Base-by-base conservation (phyloP, 2,329 filamentous ascomycete genomes). In the Neurospora sp. region DNA sequence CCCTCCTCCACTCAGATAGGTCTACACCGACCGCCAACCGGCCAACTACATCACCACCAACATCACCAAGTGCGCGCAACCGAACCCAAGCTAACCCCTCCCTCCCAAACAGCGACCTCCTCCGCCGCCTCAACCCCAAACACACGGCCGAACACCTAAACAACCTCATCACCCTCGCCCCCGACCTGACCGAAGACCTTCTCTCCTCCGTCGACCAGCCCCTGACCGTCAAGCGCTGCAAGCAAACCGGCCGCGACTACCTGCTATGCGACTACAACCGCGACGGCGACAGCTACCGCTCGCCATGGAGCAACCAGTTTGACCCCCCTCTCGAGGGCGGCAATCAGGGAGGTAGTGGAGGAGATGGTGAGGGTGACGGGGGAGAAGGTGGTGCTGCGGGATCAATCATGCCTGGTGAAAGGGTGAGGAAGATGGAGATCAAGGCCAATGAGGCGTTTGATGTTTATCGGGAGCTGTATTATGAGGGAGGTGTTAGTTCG, bases 241-340 rank as follows among this genome's bases (percentile, higher is more conserved):
- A 89, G 76, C 92, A 94, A 82, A 91, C 93, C 39, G 93, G 93
- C 76, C 92, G 95, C 75, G 96, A 98, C 83, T 99, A 97, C 84
- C 89, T 99, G 68, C 91, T 97, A 78, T 99, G 96, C 86, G 96
- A 99, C 87, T 99, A 99, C 87, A 99, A 99, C 86, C 94, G 96
- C 74, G 96, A 99, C 82, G 96, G 96, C 73, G 95, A 97, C 83
- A 96, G 92, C 82, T 97, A 97, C 87, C 91, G 96, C 73, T 97
- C 93, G 74, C 96, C 96, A n/a, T 99, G 96, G 96, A 96, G 91
- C 83, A 98, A 98, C 83, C 92, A 97, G 82, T 99, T 99, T 81
- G 93, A 98, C 79, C 96, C 95, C 19, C 91, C 93, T 15, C 86
- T 97, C 71, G 86, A 86, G 74, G 86, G 85, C 67, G 87, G 88